Evolutionary conservation across 345 rosid species (phyloP), one percentile per base, ranked within the genome.

Genomic region (Hibiscus mutabilis): DNA sequence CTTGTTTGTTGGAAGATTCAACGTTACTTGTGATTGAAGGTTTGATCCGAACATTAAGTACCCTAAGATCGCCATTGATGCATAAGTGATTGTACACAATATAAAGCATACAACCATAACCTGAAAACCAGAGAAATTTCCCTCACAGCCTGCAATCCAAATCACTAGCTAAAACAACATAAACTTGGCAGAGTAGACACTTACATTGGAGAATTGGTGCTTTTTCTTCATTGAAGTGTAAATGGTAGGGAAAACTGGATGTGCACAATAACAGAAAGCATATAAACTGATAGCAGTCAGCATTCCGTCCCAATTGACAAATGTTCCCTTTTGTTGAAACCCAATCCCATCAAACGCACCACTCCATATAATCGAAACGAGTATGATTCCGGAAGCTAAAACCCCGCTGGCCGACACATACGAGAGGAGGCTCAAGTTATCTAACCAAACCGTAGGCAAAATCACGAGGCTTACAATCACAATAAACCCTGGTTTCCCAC

Each of bases 391-490:
- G 22, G 98, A 93, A 64, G 98, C 94, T 42, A 93, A 59, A 67
- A 91, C 94, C 56, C 98, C 98, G 69, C 90, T 91, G 0, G 97
- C 97, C 15, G 98, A 93, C 14, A 93, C 65, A 68, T 93, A 91
- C 10, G 98, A 88, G 29, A 93, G 91, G 6, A 88, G 60, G 85
- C 85, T 91, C 70, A 93, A 73, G 69, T 89, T 79, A 70, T 91
- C 97, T 68, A 89, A 74, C 94, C 91, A 91, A 67, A 91, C 93
- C 0, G 96, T 61, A n/a, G 98, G 97, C 74, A 93, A 79, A 18
- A 93, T 82, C 4, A 93, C 52, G 16, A 93, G 82, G 0, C 90
- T 91, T 24, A 87, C 87, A 18, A 91, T 72, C 14, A 93, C 22
- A 18, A 89, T 83, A 75, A 89, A 86, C 78, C 81, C 70, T 72